Evolutionary conservation across 352 stramenopile species (phyloP), one percentile per base, ranked within the genome.

Genomic region (Globisporangium cederbergense): DNA sequence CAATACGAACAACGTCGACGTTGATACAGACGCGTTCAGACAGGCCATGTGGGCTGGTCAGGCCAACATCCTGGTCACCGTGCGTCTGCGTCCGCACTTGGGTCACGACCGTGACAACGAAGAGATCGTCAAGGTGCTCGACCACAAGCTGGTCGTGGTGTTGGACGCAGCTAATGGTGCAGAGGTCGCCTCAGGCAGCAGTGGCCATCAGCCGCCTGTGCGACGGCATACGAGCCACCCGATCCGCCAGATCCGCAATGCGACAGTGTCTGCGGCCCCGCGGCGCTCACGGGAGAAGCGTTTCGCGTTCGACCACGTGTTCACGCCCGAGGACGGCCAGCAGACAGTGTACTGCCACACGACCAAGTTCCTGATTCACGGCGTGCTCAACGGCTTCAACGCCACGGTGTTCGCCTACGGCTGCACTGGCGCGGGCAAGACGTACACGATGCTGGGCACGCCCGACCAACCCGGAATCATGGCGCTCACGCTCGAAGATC

Each of bases 351-450:
- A 97, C 63, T 76, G 81, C 25, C 72, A 93, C 54, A 97, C 91
- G 11, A 95, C 90, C 18, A 88, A 93, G 70, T 92, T 92, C 51
- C 64, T 98, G 16, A 86, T 98, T 51, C 78, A 95, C 13, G 89
- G 85, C 6, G 86, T 95, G 3, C 66, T 98, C 20, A 85, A 97
- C 59, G 90, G 90, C 30, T 96, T 88, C 65, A 97, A 97, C 66
- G 89, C 88, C 4, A 98, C 91, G 0, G 91, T 97, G n/a, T 97
- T 97, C 70, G 89, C 90, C 0, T 91, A 97, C 56, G 90, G 91
- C 18, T 91, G 86, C 66, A 97, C 91, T 14, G 91, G 91, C 9
- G 85, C 81, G 16, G 90, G 91, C 28, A 98, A 95, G 77, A 97
- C 91, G 16, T 92, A 97, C 66, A 97, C 91, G 13, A 97, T 97